Conservation (phyloP, 208 protist genomes). For the Acanthamoeba healyi region DNA sequence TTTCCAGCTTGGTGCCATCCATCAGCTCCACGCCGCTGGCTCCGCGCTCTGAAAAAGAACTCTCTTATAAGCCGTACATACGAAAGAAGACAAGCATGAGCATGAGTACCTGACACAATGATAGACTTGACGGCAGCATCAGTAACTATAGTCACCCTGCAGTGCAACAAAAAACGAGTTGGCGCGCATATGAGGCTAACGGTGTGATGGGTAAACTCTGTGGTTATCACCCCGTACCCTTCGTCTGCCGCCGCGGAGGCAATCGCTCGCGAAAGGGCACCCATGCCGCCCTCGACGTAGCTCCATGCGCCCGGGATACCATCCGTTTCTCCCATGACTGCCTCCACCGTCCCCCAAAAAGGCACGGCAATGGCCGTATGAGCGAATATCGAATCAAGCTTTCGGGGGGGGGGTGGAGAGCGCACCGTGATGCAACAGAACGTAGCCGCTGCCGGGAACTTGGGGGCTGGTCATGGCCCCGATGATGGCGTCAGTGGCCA, state of each 20-base stretch:
- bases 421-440: conserved; percentile 86
- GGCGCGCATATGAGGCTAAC: too few relatives aligned
- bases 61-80: neutral
- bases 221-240: too few relatives aligned
- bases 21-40: conserved; percentile 27
- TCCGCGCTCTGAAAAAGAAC: neutral
- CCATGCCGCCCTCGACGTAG: conserved; percentile 84
- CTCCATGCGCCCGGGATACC: conserved; percentile 74
- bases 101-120: conserved; percentile 7
- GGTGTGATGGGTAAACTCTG: too few relatives aligned
- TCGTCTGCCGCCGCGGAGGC: conserved; percentile 60
- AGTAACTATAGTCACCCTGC: conserved; percentile 70
- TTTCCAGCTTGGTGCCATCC: conserved; percentile 66
- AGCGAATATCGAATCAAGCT: neutral
- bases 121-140: conserved; percentile 46
- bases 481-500: conserved; percentile 88
- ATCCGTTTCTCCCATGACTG: conserved; percentile 71
- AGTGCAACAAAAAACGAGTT: too few relatives aligned
- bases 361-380: too few relatives aligned
- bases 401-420: neutral
- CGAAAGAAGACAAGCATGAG: too few relatives aligned
- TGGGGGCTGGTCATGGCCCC: conserved; percentile 82
- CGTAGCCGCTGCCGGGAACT: conserved; percentile 83
- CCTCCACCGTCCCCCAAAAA: neutral
- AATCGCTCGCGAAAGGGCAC: conserved; percentile 76